Evolutionary conservation across 345 rosid genomes (phyloP).

Genomic region (Hypericum perforatum): DNA sequence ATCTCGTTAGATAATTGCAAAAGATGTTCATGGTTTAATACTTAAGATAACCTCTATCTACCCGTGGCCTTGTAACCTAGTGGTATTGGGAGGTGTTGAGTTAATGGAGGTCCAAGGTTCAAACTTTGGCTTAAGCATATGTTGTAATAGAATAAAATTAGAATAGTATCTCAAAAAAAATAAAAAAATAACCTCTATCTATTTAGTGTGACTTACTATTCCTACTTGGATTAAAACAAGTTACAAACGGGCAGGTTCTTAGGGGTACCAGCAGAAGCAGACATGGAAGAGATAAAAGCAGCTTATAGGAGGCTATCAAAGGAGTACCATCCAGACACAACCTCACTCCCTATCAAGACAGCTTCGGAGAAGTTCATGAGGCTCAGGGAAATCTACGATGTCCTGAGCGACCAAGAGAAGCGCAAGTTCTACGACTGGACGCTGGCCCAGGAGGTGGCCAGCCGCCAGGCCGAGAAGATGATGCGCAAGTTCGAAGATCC

Average conservation of each 20-base stretch:
- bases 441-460: conserved; percentile 75
- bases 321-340: conserved; percentile 94
- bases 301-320: conserved; percentile 80
- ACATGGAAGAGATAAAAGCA: conserved; percentile 76
- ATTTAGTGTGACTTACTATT: too few relatives aligned
- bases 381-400: conserved; percentile 55
- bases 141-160: too few relatives aligned
- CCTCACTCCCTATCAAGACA: conserved; percentile 67
- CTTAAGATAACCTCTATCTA: too few relatives aligned
- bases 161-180: too few relatives aligned
- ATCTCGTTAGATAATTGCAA: too few relatives aligned
- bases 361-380: conserved; percentile 85
- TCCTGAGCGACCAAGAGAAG: conserved; percentile 51
- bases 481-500: conserved; percentile 69
- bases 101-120: too few relatives aligned
- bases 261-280: conserved; percentile 59
- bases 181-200: too few relatives aligned
- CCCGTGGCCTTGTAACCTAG: too few relatives aligned
- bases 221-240: too few relatives aligned
- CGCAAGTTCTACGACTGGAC: conserved; percentile 86
- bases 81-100: too few relatives aligned
- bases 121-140: too few relatives aligned
- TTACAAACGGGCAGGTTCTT: conserved; percentile 41
- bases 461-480: conserved; percentile 73
- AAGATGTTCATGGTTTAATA: too few relatives aligned